A percentile compares a stretch with the other conserved stretches of the same genome.
phyloP scores from a whole-genome alignment of 176 grass and related monocot species.

The Guadua angustifolia region DNA sequence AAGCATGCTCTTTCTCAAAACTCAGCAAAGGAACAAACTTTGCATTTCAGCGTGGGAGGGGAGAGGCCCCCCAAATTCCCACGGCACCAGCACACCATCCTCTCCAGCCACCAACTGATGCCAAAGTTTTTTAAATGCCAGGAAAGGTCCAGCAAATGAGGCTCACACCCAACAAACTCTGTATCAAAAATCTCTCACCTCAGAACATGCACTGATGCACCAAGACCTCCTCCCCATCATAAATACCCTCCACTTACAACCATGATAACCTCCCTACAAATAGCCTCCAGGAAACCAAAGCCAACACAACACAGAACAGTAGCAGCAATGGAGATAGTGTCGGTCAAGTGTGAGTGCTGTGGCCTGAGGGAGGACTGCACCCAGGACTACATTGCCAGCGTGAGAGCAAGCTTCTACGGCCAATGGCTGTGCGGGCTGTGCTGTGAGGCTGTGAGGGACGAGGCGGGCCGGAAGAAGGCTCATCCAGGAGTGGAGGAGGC shows the following conservation, averaged over 20 bases:
- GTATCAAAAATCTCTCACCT: slow-evolving; percentile 66
- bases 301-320: slow-evolving; percentile 9
- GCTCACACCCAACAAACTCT: slow-evolving; percentile 69
- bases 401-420: slow-evolving; percentile 77
- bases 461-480: slow-evolving; percentile 60
- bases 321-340: slow-evolving; percentile 81
- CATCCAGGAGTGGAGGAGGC: slow-evolving; percentile 75
- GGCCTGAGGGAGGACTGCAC: slow-evolving; percentile 93
- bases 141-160: slow-evolving; percentile 70
- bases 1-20: slow-evolving; percentile 47
- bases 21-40: slow-evolving; percentile 54
- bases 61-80: slow-evolving; percentile 44
- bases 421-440: slow-evolving; percentile 93
- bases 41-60: slow-evolving; percentile 39
- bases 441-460: slow-evolving; percentile 86
- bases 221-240: slow-evolving; percentile 47
- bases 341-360: slow-evolving; percentile 86
- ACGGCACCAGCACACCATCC: slow-evolving; percentile 25
- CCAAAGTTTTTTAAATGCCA: slow-evolving; percentile 62
- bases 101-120: slow-evolving; percentile 55
- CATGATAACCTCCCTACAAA: slow-evolving; percentile 71
- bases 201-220: slow-evolving; percentile 50
- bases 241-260: slow-evolving; percentile 59
- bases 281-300: slow-evolving; percentile 47
- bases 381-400: slow-evolving; percentile 75